Evolutionary conservation across 768 basidiomycete genomes (phyloP), one percentile per base, ranked within the genome.

Genomic region (Agaricus subrufescens): DNA sequence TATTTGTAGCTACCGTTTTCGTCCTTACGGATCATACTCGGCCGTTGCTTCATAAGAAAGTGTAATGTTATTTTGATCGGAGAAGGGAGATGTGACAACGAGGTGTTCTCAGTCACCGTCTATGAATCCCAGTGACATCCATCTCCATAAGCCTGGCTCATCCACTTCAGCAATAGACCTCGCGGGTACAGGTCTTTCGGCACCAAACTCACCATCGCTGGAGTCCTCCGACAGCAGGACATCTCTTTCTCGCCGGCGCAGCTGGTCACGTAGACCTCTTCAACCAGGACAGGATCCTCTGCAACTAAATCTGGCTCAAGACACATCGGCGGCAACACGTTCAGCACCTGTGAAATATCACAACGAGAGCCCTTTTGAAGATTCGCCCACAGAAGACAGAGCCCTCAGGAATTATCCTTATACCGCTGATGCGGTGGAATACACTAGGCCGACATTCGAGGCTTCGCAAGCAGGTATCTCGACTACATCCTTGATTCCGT

Each of bases 101-200:
- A 19, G 40, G 40, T 42, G 40, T 42, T 42, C 12, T 42, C 40
- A 42, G 30, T 19, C 54, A 42, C 48, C 37, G 48, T 58, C 50
- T 64, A 75, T 75, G 74, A 72, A 73, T 61, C 65, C 66, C 57
- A 65, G 68, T 58, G 66, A 71, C 59, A 56, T 63, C 55, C 63
- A 70, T 60, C 62, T 70, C 43, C 69, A 72, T 54, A 55, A 53
- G 40, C 49, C 60, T 23, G 60, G 71, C 56, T 68, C 69, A n/a
- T 78, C 83, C 14, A 77, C 84, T 47, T 86, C 83, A 25, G 83
- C 80, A 40, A 64, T 85, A 57, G 79, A 86, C 67, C 64, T 86
- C 37, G 69, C 78, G 45, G 68, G 74, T n/a, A 72, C 78, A 47
- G 78, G 77, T 29, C 67, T 82, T 56, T 72, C 77, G 42, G 71